Percentiles rank a stretch among this genome's conserved stretches.
phyloP scores from a whole-genome alignment of 306 rosid species.

The Quercus wislizeni region DNA sequence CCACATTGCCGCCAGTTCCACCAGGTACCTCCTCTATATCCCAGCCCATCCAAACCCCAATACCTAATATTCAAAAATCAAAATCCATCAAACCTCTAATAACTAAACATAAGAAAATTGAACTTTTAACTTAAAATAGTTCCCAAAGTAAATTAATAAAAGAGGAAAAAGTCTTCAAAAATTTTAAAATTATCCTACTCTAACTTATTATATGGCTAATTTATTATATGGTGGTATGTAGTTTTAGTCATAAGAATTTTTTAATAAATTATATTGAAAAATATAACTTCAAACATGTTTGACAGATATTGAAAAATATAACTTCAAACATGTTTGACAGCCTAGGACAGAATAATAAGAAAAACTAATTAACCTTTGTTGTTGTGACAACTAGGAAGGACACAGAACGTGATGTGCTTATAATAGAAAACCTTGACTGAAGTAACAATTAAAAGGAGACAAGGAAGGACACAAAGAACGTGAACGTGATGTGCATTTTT shows the following conservation, averaged over 20 bases:
- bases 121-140: neutral
- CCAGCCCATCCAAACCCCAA: constrained; percentile 98
- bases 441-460: constrained; percentile 40
- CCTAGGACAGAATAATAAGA: neutral
- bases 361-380: constrained; percentile 54
- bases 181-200: too few relatives aligned
- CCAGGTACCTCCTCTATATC: constrained; percentile 70
- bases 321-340: too few relatives aligned
- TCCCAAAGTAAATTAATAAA: too few relatives aligned
- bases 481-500: too few relatives aligned
- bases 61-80: constrained; percentile 49
- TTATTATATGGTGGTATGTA: too few relatives aligned
- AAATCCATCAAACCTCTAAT: neutral
- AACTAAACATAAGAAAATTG: neutral
- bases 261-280: too few relatives aligned
- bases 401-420: constrained; percentile 57
- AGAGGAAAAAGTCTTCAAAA: too few relatives aligned
- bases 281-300: too few relatives aligned
- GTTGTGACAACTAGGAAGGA: constrained; percentile 68
- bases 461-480: too few relatives aligned
- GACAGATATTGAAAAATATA: too few relatives aligned
- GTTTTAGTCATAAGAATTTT: too few relatives aligned
- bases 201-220: too few relatives aligned
- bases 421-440: constrained; percentile 71
- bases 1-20: constrained; percentile 94